Evolutionary conservation across 2,329 filamentous ascomycete species (phyloP).

Genomic region (Blastomyces emzantsi): DNA sequence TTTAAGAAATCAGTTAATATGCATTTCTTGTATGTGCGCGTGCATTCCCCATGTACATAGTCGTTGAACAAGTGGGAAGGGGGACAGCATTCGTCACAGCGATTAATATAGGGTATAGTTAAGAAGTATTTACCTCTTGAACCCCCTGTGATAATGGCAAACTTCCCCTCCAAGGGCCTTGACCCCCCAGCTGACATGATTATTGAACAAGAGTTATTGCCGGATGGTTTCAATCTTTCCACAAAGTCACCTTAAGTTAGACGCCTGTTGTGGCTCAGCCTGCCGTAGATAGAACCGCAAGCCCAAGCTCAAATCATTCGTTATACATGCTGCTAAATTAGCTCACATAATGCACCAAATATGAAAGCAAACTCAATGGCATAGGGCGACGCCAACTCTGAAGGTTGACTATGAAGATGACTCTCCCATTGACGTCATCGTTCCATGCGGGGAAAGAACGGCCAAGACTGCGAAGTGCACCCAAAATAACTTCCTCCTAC

Average conservation of each 20-base stretch:
- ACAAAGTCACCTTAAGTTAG: not conserved
- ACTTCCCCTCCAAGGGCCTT: slow-evolving; percentile 55
- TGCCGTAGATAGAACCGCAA: not conserved
- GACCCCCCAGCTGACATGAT: not conserved
- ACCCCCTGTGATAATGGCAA: slow-evolving; percentile 70
- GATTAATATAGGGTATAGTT: not conserved
- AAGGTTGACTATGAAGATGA: not conserved
- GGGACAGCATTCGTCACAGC: not conserved
- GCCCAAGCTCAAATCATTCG: not conserved
- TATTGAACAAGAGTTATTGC: not conserved
- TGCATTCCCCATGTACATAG: not conserved
- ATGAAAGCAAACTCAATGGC: not conserved
- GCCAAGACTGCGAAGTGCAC: not conserved
- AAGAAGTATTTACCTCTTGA: slow-evolving; percentile 53
- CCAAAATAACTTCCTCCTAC: not conserved
- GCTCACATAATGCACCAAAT: not conserved
- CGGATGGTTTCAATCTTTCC: not conserved
- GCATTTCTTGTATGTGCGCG: slow-evolving; percentile 9
- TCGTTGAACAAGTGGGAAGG: not conserved
- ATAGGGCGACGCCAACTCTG: not conserved
- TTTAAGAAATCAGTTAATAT: slow-evolving; percentile 11
- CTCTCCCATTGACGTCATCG: not conserved
- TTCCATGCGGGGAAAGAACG: not conserved
- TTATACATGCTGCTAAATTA: not conserved
- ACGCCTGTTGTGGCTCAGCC: not conserved